A percentile compares a stretch with the other conserved stretches of the same genome.
phyloP scores from a whole-genome alignment of 2,329 filamentous ascomycete species.

The Trichophyton schoenleinii region DNA sequence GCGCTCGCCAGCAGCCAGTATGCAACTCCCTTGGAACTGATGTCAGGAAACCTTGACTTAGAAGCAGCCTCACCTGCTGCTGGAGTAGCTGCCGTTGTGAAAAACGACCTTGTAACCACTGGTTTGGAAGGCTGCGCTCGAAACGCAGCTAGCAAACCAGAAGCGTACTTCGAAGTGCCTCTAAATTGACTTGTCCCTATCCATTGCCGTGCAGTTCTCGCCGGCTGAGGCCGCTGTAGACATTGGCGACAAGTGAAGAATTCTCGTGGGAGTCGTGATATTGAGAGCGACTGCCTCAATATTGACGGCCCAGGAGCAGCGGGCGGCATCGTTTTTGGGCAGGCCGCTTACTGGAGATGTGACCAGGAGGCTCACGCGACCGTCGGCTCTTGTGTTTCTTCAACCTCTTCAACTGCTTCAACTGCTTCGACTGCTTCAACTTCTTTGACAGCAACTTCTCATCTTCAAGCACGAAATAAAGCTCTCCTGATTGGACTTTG shows the following conservation, averaged over 20 bases:
- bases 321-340: not conserved
- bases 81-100: slow-evolving; percentile 6
- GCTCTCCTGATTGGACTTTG: not conserved
- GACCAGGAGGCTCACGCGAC: not conserved
- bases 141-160: slow-evolving; percentile 18
- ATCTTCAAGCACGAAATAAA: not conserved
- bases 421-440: not conserved
- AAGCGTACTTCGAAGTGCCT: slow-evolving; percentile 18
- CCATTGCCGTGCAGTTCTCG: slow-evolving; percentile 18
- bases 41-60: slow-evolving; percentile 42
- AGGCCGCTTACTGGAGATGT: not conserved
- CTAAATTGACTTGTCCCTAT: slow-evolving; percentile 20
- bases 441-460: too few species aligned
- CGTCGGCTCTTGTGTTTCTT: not conserved
- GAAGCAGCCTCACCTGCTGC: slow-evolving; percentile 15
- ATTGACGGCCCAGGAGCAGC: slow-evolving; percentile 11
- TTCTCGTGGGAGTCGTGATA: slow-evolving; percentile 24
- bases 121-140: slow-evolving; percentile 5
- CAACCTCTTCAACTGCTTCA: not conserved
- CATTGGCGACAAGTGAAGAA: slow-evolving; percentile 34
- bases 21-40: slow-evolving; percentile 63
- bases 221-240: slow-evolving; percentile 18
- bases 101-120: slow-evolving; percentile 6
- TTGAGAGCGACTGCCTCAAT: slow-evolving; percentile 19
- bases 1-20: slow-evolving; percentile 91